Base-by-base conservation (phyloP, 2,329 filamentous ascomycete genomes). In the Talaromyces funiculosus region DNA sequence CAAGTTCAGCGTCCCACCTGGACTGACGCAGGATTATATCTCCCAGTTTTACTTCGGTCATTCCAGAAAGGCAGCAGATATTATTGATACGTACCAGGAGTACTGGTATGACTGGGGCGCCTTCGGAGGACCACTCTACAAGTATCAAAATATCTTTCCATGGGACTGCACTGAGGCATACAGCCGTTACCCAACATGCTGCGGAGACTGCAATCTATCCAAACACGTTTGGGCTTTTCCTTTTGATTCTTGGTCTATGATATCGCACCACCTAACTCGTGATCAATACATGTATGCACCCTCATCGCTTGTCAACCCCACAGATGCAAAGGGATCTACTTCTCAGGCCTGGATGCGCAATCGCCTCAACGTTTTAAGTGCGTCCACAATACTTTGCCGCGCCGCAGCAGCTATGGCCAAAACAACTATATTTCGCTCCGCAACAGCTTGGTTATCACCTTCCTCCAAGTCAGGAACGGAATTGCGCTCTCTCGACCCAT, bases 111-210 rank as follows among this genome's bases (percentile, higher is more conserved):
- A 80, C 64, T 80, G 77, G 76, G 77, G 73, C 4, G 72, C 69
- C 7, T 78, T 80, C 59, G 29, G 72, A 68, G 1, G 68, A 67
- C 3, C 69, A 0, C 61, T 78, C 0, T 80, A 80, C 63, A 66
- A 61, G 10, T 73, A 78, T 51, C 77, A 78, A 57, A 71, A 75
- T 55, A 47, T 78, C 16, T 80, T 80, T 51, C 78, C 77, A 0
- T 80, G 77, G 77, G 78, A 80, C 60, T 81, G 78, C 64, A 80
- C 77, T 3, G 77, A 79, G 62, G 78, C 77, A 0, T 79, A 74
- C 57, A 67, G 67, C 5, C 63, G 71, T 24, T 75, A 76, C 49
- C 74, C 73, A 0, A 68, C 68, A 4, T 68, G 63, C 10, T 80
- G 78, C 61, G 73, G 73, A 9, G 54, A 67, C 14, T 80, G 78